Conservation (phyloP, 192 early-diverging fungal genomes). For the Jimgerdemannia lactiflua region DNA sequence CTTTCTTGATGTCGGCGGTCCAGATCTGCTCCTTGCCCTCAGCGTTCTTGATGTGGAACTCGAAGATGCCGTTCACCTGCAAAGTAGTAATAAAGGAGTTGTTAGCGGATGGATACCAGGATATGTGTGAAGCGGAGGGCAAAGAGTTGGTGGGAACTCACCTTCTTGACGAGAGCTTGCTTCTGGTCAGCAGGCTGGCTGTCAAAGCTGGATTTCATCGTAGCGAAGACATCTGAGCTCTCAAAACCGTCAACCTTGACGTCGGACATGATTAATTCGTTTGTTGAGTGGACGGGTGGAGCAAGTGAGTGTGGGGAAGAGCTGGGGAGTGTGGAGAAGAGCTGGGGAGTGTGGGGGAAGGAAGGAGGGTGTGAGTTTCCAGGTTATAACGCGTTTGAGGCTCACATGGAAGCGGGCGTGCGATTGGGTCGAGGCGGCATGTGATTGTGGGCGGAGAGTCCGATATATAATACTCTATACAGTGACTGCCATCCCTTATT, state of each 20-base stretch:
- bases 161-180: conserved; percentile 60
- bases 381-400: too few species aligned
- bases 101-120: not conserved
- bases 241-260: conserved; percentile 61
- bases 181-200: conserved; percentile 60
- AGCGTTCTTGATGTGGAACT: conserved; percentile 80
- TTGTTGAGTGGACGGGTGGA: too few species aligned
- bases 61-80: conserved; percentile 78
- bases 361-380: too few species aligned
- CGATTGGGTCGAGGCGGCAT: too few species aligned
- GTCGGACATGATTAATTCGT: conserved; percentile 18
- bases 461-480: too few species aligned
- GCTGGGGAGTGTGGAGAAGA: too few species aligned
- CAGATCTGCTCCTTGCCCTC: conserved; percentile 70
- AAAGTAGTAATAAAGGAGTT: not conserved
- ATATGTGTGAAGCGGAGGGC: not conserved
- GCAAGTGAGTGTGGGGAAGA: too few species aligned
- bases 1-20: conserved; percentile 85
- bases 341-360: too few species aligned
- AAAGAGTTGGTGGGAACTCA: conserved; percentile 6
- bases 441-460: too few species aligned
- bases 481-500: too few species aligned
- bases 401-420: too few species aligned
- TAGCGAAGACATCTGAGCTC: conserved; percentile 70
- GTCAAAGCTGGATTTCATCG: conserved; percentile 57